A percentile compares a stretch with the other conserved stretches of the same genome.
phyloP scores from a whole-genome alignment of 129 eudicot species.

The carrot (Daucus carota) region DH1_v3.0 NC_030386.2:15778501-15779000 shows the following conservation, averaged over 20 bases:
- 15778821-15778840: slow-evolving; percentile 9
- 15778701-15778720: slow-evolving; percentile 5
- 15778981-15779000: slow-evolving; percentile 2
- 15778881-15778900: not conserved
- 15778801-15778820: slow-evolving; percentile 16
- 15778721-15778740: slow-evolving; percentile 2
- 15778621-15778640: not conserved
- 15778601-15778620: not conserved
- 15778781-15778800: slow-evolving; percentile 4
- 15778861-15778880: slow-evolving; percentile 6
- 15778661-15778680: not conserved
- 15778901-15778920: not conserved
- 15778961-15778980: not conserved
- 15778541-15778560: slow-evolving; percentile 5
- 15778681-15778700: slow-evolving; percentile 5
- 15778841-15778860: slow-evolving; percentile 10
- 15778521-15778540: slow-evolving; percentile 8
- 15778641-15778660: not conserved
- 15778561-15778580: slow-evolving; percentile 12
- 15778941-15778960: not conserved
- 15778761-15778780: not conserved
- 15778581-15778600: not conserved
- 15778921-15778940: not conserved
- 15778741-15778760: slow-evolving; percentile 2
- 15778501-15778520: not conserved